Percentiles rank a stretch among this genome's conserved stretches.
Conservation (phyloP, 345 rosid genomes). For the Syzygium aqueum region DNA sequence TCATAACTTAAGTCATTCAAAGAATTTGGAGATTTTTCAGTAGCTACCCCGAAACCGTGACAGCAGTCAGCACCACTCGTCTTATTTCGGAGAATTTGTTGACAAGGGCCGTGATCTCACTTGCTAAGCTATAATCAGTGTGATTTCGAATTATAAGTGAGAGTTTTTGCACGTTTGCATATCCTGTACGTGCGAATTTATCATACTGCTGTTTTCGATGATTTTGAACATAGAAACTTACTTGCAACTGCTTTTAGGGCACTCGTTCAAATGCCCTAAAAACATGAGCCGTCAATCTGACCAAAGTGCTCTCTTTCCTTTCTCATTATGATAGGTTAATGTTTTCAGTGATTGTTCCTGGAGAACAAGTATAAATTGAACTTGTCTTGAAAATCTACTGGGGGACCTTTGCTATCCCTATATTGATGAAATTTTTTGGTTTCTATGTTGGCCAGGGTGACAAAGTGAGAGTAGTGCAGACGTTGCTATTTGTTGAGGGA, state of each 20-base stretch:
- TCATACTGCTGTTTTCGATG: not conserved
- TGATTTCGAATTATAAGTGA: not conserved
- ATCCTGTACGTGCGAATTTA: not conserved
- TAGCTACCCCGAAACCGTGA: not conserved
- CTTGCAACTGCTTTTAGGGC: not conserved
- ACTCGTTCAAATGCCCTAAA: not conserved
- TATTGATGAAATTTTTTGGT: not conserved
- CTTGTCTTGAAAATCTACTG: not conserved
- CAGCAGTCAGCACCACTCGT: not conserved
- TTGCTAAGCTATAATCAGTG: not conserved
- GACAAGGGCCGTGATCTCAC: not conserved
- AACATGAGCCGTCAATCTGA: not conserved
- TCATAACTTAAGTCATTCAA: not conserved
- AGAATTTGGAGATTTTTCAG: not conserved
- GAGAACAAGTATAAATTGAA: not conserved
- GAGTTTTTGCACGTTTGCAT: not conserved
- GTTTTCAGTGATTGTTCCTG: not conserved
- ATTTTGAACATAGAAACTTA: not conserved
- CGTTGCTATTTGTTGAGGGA: conserved; percentile 87
- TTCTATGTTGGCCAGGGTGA: conserved; percentile 48
- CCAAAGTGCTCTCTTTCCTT: not conserved
- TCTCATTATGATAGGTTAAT: not conserved
- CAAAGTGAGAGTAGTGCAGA: conserved; percentile 92
- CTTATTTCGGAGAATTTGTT: not conserved
- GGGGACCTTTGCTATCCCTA: not conserved